A percentile compares a stretch with the other conserved stretches of the same genome.
Evolutionary conservation across 2,329 filamentous ascomycete genomes (phyloP).

Genomic region (Alternaria tenuissima): DNA sequence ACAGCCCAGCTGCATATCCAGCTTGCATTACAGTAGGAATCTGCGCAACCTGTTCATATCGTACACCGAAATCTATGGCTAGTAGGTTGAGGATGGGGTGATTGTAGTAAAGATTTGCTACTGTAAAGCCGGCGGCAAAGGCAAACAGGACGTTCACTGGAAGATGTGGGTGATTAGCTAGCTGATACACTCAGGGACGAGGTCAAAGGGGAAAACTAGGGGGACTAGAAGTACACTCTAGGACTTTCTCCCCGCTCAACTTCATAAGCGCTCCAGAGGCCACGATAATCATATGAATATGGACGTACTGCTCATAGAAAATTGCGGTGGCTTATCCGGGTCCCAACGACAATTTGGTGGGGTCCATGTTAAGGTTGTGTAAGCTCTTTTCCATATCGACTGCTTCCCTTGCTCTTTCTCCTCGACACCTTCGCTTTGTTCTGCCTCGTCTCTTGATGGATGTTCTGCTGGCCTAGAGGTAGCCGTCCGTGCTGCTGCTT

Average conservation of each 20-base stretch:
- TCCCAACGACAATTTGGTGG: constrained; percentile 75
- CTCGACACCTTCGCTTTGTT: background rate
- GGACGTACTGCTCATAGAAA: constrained; percentile 63
- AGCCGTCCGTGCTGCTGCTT: background rate
- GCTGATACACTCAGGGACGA: background rate
- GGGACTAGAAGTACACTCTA: no score
- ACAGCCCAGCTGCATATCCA: constrained; percentile 76
- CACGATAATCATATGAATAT: background rate
- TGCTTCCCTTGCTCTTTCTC: background rate
- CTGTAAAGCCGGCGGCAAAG: constrained; percentile 74
- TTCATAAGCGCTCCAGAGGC: background rate
- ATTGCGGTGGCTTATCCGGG: constrained; percentile 69
- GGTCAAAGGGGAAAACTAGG: no score
- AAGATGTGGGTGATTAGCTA: background rate
- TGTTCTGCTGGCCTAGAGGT: background rate
- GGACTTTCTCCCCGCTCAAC: background rate
- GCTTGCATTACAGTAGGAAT: constrained; percentile 82
- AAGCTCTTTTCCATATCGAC: constrained; percentile 32
- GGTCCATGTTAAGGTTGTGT: constrained; percentile 62
- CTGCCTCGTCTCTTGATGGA: background rate
- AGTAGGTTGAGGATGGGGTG: constrained; percentile 81
- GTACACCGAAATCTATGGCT: constrained; percentile 73
- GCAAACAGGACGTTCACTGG: constrained; percentile 73
- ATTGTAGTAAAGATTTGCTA: constrained; percentile 83
- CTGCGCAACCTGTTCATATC: constrained; percentile 70